These are phyloP conservation scores for Schwanniomyces pseudopolymorphus DNA, from an alignment of 805 yeast genomes.

Conservation along the genomic window DNA sequence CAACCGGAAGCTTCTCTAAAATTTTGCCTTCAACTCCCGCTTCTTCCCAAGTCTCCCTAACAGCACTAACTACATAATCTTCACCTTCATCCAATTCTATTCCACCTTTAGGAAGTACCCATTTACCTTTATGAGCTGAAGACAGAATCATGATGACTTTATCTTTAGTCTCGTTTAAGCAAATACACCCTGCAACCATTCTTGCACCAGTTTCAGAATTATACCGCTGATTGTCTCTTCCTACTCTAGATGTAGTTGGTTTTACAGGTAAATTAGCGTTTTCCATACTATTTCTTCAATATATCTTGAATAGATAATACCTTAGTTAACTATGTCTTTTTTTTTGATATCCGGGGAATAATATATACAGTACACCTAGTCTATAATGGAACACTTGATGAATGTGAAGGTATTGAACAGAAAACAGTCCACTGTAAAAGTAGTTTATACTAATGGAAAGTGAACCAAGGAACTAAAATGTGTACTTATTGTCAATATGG, in stretches of 20 bases:
- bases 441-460: too few relatives aligned
- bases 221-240: slow-evolving; percentile 58
- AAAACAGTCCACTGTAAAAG: too few relatives aligned
- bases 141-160: slow-evolving; percentile 81
- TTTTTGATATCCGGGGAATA: neutral
- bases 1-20: slow-evolving; percentile 55
- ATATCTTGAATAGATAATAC: neutral
- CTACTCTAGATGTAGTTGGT: slow-evolving; percentile 43
- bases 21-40: slow-evolving; percentile 82
- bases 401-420: too few relatives aligned
- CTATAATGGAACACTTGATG: too few relatives aligned
- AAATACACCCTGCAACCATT: slow-evolving; percentile 89
- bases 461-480: too few relatives aligned
- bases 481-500: too few relatives aligned
- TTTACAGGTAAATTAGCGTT: slow-evolving; percentile 7
- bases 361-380: neutral
- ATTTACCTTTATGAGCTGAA: slow-evolving; percentile 60
- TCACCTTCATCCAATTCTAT: slow-evolving; percentile 78
- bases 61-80: slow-evolving; percentile 53
- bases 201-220: slow-evolving; percentile 71
- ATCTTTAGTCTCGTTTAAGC: slow-evolving; percentile 54
- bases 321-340: neutral
- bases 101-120: slow-evolving; percentile 97
- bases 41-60: slow-evolving; percentile 97
- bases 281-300: neutral